These are phyloP conservation scores for Metarhizium brunneum DNA, from an alignment of 2,329 filamentous ascomycete species.

Conservation along the genomic window DNA sequence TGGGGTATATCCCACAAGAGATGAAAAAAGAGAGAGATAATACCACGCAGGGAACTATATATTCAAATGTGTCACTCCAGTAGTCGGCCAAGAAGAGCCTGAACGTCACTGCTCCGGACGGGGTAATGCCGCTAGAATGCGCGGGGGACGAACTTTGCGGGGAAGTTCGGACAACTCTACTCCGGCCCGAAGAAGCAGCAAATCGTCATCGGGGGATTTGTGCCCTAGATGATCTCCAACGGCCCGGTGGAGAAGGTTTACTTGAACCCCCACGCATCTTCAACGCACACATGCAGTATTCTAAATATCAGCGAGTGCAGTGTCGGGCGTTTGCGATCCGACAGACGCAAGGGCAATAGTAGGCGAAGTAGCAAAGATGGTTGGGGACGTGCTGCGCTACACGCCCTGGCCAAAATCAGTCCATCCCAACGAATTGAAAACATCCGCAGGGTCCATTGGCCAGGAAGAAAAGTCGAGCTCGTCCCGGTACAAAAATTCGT, in stretches of 20 bases:
- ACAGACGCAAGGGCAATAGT: too few relatives aligned
- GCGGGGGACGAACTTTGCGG: neutral
- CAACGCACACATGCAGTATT: neutral
- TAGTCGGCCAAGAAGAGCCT: neutral
- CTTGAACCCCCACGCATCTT: neutral
- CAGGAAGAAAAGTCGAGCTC: conserved; percentile 12
- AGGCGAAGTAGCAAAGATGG: too few relatives aligned
- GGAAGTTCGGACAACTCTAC: neutral
- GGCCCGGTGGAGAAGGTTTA: neutral
- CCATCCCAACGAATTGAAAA: conserved; percentile 6
- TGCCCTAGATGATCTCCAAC: neutral
- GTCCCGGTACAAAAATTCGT: neutral
- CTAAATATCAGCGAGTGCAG: neutral
- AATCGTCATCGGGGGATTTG: neutral
- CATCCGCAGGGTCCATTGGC: conserved; percentile 10
- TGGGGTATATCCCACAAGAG: neutral
- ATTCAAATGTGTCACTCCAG: neutral
- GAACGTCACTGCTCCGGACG: neutral
- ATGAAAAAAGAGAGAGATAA: too few relatives aligned
- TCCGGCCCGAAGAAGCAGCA: neutral
- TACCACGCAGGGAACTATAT: neutral
- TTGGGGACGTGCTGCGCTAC: neutral
- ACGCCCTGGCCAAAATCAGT: conserved; percentile 4
- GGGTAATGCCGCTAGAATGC: neutral
- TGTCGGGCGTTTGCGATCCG: neutral